phyloP scores from a whole-genome alignment of 148 eudicot genomes.

The Beta vulgaris region DNA sequence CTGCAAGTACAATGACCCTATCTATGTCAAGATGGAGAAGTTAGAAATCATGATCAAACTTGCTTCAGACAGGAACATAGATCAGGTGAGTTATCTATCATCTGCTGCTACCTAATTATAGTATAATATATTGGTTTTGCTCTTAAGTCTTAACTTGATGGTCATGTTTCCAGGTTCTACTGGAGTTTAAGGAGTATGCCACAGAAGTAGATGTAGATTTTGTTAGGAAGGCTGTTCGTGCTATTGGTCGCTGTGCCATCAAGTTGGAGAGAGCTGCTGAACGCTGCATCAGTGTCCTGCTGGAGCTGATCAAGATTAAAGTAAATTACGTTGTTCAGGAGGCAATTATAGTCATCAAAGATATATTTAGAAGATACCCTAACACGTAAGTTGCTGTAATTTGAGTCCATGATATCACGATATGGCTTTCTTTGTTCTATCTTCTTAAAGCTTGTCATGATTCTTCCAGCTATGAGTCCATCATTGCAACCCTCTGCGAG shows the following conservation, averaged over 20 bases:
- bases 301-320: conserved; percentile 97
- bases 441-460: conserved; percentile 8
- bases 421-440: neutral
- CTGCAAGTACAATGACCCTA: conserved; percentile 98
- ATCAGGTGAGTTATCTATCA: conserved; percentile 49
- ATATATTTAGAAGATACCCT: conserved; percentile 97
- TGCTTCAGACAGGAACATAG: conserved; percentile 97
- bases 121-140: neutral
- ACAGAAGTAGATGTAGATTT: conserved; percentile 99
- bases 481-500: conserved; percentile 98
- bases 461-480: conserved; percentile 81
- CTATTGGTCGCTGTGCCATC: conserved; percentile 98
- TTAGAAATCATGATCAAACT: conserved; percentile 98
- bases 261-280: conserved; percentile 99
- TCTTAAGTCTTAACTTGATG: conserved; percentile 15
- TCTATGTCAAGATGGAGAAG: conserved; percentile 99
- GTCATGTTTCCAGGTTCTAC: conserved; percentile 57
- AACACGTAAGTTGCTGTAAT: conserved; percentile 61
- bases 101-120: conserved; percentile 7
- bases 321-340: conserved; percentile 99
- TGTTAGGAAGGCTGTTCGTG: conserved; percentile 98
- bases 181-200: conserved; percentile 99
- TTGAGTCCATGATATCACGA: neutral
- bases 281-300: conserved; percentile 95
- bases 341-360: conserved; percentile 97